phyloP scores from a whole-genome alignment of 768 basidiomycete genomes.

The Pleurotus pulmonarius region DNA sequence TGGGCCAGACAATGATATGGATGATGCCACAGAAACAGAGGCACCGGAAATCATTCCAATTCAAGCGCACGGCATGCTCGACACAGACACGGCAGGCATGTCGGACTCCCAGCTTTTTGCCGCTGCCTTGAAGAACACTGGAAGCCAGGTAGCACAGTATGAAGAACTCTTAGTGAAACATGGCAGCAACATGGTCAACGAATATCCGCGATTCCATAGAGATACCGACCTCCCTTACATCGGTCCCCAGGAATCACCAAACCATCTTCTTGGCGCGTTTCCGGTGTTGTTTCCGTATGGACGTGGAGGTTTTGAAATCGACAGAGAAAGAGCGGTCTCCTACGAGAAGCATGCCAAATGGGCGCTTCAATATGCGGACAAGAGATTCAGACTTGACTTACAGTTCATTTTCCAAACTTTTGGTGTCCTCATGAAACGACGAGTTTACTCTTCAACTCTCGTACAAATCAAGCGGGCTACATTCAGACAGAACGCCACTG shows the following conservation, averaged over 20 bases:
- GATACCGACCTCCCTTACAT: constrained; percentile 15
- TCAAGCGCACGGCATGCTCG: constrained; percentile 18
- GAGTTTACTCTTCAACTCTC: background rate
- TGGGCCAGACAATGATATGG: no score
- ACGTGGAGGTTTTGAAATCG: constrained; percentile 26
- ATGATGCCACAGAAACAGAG: no score
- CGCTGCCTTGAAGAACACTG: constrained; percentile 2
- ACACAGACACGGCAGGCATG: constrained; percentile 14
- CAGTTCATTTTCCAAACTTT: constrained; percentile 2
- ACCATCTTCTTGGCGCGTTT: constrained; percentile 26
- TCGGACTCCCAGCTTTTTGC: constrained; percentile 16
- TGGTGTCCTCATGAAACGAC: background rate
- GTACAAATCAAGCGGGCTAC: background rate
- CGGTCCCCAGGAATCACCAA: constrained; percentile 16
- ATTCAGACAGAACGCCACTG: no score
- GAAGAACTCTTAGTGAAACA: background rate
- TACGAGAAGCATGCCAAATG: constrained; percentile 26
- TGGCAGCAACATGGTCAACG: constrained; percentile 23
- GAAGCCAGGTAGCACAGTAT: background rate
- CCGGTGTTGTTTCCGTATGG: constrained; percentile 33
- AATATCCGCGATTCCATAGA: constrained; percentile 17
- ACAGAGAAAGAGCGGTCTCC: constrained; percentile 10
- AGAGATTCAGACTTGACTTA: constrained; percentile 22
- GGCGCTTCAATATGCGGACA: constrained; percentile 24
- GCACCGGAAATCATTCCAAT: constrained; percentile 25